A percentile compares a stretch with the other conserved stretches of the same genome.
Conservation (phyloP, 2,329 filamentous ascomycete species). For the Fusarium chuoi region DNA sequence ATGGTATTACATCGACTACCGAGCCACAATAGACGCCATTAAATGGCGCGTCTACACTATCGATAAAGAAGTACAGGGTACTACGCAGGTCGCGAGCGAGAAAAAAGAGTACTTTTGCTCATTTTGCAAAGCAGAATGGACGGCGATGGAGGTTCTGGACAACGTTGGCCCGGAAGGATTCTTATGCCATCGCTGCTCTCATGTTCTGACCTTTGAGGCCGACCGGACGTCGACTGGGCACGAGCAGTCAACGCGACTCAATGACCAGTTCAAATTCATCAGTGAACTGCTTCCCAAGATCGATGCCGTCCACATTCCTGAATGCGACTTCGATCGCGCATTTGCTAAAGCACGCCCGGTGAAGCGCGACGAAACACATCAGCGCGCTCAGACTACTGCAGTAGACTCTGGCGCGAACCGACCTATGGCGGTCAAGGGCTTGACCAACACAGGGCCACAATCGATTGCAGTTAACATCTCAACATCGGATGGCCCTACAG, state of each 20-base stretch:
- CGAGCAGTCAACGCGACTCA: conserved; percentile 78
- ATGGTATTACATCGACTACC: conserved; percentile 98
- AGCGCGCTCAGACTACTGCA: conserved; percentile 68
- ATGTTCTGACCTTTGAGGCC: conserved; percentile 70
- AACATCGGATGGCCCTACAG: conserved; percentile 71
- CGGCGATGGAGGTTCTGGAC: conserved; percentile 88
- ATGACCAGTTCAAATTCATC: conserved; percentile 82
- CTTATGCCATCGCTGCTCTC: conserved; percentile 81
- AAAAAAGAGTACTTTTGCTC: conserved; percentile 92
- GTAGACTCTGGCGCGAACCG: conserved; percentile 64
- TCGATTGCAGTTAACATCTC: conserved; percentile 77
- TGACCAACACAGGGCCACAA: conserved; percentile 73
- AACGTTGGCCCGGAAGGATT: conserved; percentile 77
- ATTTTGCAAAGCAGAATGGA: conserved; percentile 86
- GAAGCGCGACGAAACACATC: conserved; percentile 73
- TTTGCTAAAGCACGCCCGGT: conserved; percentile 72
- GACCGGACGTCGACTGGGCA: conserved; percentile 76
- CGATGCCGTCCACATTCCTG: conserved; percentile 78
- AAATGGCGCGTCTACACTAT: conserved; percentile 93
- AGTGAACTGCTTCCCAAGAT: conserved; percentile 80
- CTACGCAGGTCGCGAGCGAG: conserved; percentile 82
- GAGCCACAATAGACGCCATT: conserved; percentile 92
- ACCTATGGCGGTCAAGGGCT: conserved; percentile 75
- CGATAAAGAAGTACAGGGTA: conserved; percentile 87
- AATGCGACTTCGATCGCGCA: conserved; percentile 78